Base-by-base conservation (phyloP, 306 rosid species). In the Castanea sativa region DNA sequence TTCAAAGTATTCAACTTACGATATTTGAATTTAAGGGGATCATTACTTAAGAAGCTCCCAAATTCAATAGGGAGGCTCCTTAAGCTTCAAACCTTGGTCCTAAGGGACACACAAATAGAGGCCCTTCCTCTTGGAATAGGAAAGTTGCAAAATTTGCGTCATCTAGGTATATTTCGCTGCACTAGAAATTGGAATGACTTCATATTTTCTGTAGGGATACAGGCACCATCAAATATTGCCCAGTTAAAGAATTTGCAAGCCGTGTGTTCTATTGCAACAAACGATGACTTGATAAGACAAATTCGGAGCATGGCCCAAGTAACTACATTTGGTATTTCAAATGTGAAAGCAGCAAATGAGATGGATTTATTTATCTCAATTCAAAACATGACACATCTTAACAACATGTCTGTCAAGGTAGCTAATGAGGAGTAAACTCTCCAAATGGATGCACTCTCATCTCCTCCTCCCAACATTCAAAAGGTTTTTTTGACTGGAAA, bases 401-500 rank as follows among this genome's bases (percentile, higher is more conserved):
- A 18, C 4, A 3, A 0, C 52, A 41, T 72, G 57, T 5, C 0
- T 29, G 1, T 67, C 2, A 0, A 12, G 58, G 76, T 12, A 23
- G 18, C 29, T n/a, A 10, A n/a, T 19, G 60, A 70, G 20, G 81
- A 78, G 13, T 60, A 56, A 13, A 19, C 18, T 16, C 70, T 70
- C 43, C 49, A 27, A 25, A 1, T 57, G 3, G 25, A 70, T 43
- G 75, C 76, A 1, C 33, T 69, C 10, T 6, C 45, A 55, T 80
- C 74, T 7, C 75, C 75, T 65, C 83, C 83, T 15, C 79, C 69
- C 0, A 20, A 32, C 8, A 75, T 80, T 27, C 30, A 2, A 29
- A 27, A 0, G 0, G 20, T 80, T 33, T 1, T 0, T 16, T 18
- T 73, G 32, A 15, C 1, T 3, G 52, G 78, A 7, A 78, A 56